Evolutionary conservation across 1,284 basidiomycete species (phyloP).

Genomic region (Earliella scabrosa): DNA sequence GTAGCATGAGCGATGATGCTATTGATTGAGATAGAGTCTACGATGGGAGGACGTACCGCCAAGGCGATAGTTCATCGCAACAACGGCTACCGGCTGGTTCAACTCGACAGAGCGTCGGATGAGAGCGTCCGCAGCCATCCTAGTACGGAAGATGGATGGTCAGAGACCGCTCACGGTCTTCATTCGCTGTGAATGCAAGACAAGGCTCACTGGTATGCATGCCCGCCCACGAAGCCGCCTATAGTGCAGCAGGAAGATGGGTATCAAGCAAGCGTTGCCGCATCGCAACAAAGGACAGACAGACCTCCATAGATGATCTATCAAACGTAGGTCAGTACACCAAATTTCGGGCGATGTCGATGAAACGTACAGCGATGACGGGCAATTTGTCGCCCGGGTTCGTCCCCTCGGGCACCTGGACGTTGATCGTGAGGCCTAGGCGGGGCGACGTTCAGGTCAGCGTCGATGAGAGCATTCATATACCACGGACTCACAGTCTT

Average conservation of each 20-base stretch:
- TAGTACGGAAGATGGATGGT: too few relatives aligned
- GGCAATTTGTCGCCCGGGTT: slow-evolving; percentile 48
- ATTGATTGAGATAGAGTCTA: slow-evolving; percentile 10
- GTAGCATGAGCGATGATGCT: neutral
- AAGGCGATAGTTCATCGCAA: slow-evolving; percentile 21
- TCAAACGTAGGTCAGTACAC: too few relatives aligned
- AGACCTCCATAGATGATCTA: slow-evolving; percentile 28
- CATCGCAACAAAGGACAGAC: neutral
- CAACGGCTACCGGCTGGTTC: slow-evolving; percentile 32
- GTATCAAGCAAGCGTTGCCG: neutral
- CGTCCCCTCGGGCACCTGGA: slow-evolving; percentile 49
- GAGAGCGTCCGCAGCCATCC: neutral
- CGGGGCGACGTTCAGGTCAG: neutral
- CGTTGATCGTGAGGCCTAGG: slow-evolving; percentile 61
- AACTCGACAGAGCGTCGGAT: slow-evolving; percentile 5
- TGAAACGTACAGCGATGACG: slow-evolving; percentile 52
- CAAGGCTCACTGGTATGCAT: neutral
- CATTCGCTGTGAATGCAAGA: too few relatives aligned
- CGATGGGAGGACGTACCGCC: slow-evolving; percentile 1
- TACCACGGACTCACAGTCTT: slow-evolving; percentile 47
- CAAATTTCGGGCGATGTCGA: too few relatives aligned
- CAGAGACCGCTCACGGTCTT: neutral
- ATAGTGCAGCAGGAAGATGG: neutral
- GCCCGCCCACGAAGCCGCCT: slow-evolving; percentile 4
- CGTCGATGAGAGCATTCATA: neutral